Evolutionary conservation across 495 filamentous ascomycete genomes (phyloP).

Genomic region (Penicillium waksmanii): DNA sequence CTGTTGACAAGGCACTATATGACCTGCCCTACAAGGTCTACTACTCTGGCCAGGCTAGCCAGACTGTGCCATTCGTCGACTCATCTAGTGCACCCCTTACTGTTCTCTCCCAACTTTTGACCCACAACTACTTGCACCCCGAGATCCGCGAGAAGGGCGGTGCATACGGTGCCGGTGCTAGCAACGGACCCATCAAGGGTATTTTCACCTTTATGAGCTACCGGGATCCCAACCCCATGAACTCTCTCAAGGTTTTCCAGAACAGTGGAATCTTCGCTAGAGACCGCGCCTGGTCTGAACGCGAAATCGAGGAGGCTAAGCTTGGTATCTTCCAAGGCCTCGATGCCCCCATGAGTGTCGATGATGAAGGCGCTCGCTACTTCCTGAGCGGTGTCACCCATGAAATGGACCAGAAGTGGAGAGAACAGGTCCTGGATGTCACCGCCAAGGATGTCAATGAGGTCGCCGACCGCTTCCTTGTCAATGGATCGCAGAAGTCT

Average conservation of each 20-base stretch:
- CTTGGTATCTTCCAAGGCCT: slow-evolving; percentile 92
- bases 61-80: slow-evolving; percentile 85
- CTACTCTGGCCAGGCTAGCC: slow-evolving; percentile 78
- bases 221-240: slow-evolving; percentile 93
- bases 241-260: slow-evolving; percentile 82
- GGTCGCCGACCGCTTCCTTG: slow-evolving; percentile 79
- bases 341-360: slow-evolving; percentile 90
- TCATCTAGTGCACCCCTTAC: slow-evolving; percentile 75
- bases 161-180: slow-evolving; percentile 92
- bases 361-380: slow-evolving; percentile 79
- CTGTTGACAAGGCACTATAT: slow-evolving; percentile 78
- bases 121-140: slow-evolving; percentile 94
- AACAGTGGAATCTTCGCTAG: slow-evolving; percentile 83
- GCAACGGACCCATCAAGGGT: slow-evolving; percentile 75
- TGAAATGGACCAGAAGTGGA: slow-evolving; percentile 84
- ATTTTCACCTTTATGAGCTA: slow-evolving; percentile 95
- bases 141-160: slow-evolving; percentile 98
- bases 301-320: slow-evolving; percentile 94
- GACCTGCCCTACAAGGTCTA: slow-evolving; percentile 96
- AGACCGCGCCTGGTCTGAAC: slow-evolving; percentile 80
- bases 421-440: slow-evolving; percentile 88
- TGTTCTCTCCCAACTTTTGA: slow-evolving; percentile 90
- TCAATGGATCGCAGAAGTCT: slow-evolving; percentile 62
- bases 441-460: slow-evolving; percentile 77
- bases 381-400: slow-evolving; percentile 86